Percentiles rank a stretch among this genome's conserved stretches.
These are phyloP conservation scores for Chlorella sp. DNA, from an alignment of 139 green algal species.

Conservation along the genomic window DNA sequence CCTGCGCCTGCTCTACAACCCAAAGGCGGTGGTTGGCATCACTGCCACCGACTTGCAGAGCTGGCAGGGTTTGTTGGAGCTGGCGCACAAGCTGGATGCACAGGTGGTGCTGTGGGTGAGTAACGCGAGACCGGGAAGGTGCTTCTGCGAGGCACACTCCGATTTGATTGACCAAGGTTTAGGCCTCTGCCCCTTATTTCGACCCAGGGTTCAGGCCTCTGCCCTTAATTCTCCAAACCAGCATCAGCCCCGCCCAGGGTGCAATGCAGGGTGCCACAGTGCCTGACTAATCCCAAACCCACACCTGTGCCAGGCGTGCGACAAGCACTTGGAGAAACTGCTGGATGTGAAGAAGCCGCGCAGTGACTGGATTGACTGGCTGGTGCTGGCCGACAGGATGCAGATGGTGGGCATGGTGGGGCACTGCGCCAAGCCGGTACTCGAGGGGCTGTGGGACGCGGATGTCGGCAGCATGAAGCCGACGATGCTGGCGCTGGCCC, in stretches of 20 bases:
- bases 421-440: background rate
- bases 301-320: background rate
- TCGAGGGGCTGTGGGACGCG: background rate
- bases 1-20: background rate
- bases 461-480: background rate
- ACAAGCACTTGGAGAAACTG: background rate
- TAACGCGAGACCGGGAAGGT: no score
- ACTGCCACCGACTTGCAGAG: background rate
- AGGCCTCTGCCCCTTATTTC: no score
- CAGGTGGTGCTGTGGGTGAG: background rate
- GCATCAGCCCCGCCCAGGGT: no score
- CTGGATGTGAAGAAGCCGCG: background rate
- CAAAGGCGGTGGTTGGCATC: background rate
- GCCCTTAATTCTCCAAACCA: no score
- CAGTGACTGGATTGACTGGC: background rate
- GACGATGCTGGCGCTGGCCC: background rate
- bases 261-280: background rate
- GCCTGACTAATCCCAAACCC: background rate
- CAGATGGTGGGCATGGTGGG: background rate
- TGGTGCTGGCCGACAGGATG: background rate
- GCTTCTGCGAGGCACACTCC: no score
- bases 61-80: background rate
- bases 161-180: no score
- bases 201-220: no score
- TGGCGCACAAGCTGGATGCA: background rate